These are phyloP conservation scores for Porphyrellus cyaneotinctus DNA, from an alignment of 768 basidiomycete species.

Conservation along the genomic window DNA sequence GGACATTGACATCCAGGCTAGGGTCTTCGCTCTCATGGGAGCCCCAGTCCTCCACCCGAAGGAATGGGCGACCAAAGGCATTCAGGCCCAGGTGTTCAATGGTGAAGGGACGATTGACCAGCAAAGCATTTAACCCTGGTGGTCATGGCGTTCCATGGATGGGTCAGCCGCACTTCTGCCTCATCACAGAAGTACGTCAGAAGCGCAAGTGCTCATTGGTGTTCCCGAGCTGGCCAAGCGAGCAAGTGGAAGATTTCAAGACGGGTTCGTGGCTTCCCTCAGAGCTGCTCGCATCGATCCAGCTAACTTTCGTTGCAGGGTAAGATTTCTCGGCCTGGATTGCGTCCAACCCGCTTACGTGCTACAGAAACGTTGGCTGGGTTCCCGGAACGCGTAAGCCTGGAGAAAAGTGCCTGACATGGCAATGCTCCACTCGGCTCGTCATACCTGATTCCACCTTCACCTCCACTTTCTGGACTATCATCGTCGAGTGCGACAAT, in stretches of 20 bases:
- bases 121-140: background rate
- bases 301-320: background rate
- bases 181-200: slow-evolving; percentile 8
- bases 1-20: slow-evolving; percentile 10
- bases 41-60: background rate
- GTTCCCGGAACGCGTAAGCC: background rate
- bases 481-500: slow-evolving; percentile 10
- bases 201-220: slow-evolving; percentile 1
- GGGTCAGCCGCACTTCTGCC: background rate
- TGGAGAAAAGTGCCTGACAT: background rate
- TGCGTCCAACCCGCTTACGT: background rate
- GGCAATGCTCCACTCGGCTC: slow-evolving; percentile 1
- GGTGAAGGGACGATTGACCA: background rate
- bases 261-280: background rate
- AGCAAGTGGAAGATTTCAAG: background rate
- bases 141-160: background rate
- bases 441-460: background rate
- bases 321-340: background rate
- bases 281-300: background rate
- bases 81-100: background rate
- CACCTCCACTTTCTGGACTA: slow-evolving; percentile 5
- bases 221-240: slow-evolving; percentile 5
- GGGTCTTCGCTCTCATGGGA: background rate
- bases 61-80: background rate
- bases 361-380: slow-evolving; percentile 2